These are phyloP conservation scores for Blastocystis sp. DNA, from an alignment of 352 stramenopile genomes.

Conservation along the genomic window DNA sequence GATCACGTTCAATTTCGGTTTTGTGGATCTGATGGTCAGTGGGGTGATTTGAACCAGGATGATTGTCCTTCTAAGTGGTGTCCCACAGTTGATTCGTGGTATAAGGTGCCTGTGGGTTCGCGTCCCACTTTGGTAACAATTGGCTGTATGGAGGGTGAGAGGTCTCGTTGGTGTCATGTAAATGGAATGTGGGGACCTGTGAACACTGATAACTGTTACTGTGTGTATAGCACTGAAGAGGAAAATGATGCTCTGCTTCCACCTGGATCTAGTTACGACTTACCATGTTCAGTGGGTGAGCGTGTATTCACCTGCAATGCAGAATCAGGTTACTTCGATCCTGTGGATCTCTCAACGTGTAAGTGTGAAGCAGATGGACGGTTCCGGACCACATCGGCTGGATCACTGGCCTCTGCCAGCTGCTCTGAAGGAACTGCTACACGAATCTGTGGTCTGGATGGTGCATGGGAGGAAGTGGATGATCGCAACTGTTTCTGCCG, in stretches of 20 bases:
- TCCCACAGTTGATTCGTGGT: conserved; percentile 9
- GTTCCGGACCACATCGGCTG: not conserved
- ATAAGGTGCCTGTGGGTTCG: conserved; percentile 50
- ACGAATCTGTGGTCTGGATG: conserved; percentile 34
- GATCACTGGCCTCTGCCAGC: not conserved
- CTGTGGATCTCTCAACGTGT: conserved; percentile 5
- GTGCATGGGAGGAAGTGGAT: conserved; percentile 32
- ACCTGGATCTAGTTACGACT: conserved; percentile 29
- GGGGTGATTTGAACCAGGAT: conserved; percentile 27
- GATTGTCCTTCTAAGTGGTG: conserved; percentile 49
- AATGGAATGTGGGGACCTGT: conserved; percentile 50
- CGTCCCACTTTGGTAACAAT: not conserved
- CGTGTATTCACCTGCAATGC: conserved; percentile 40
- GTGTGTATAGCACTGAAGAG: conserved; percentile 1
- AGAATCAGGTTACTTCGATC: conserved; percentile 45
- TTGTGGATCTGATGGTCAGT: conserved; percentile 9
- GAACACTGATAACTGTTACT: conserved; percentile 25
- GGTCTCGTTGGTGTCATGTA: conserved; percentile 23
- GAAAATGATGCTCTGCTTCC: not conserved
- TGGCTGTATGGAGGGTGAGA: conserved; percentile 39
- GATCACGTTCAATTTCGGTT: conserved; percentile 8
- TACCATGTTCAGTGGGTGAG: conserved; percentile 28
- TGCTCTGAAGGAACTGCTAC: conserved; percentile 19
- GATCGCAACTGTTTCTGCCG: conserved; percentile 13
- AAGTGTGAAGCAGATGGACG: conserved; percentile 10